Evolutionary conservation across 257 asterid species (phyloP).

Genomic region (Prunella vulgaris): DNA sequence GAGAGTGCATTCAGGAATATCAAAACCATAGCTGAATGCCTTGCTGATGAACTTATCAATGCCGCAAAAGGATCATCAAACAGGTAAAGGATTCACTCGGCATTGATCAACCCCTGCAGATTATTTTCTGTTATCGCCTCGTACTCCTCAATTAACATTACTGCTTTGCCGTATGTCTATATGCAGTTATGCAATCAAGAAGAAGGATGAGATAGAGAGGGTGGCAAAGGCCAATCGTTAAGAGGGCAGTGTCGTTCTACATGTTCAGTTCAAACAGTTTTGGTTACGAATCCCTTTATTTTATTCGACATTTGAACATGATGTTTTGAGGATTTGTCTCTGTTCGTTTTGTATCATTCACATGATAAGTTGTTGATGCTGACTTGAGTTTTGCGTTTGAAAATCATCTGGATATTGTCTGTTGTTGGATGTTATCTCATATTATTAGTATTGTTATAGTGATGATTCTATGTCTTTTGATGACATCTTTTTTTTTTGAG

Average conservation of each 20-base stretch:
- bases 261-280: conserved; percentile 13
- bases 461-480: neutral
- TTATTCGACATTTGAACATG: conserved; percentile 4
- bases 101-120: neutral
- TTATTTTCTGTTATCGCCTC: neutral
- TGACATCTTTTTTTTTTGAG: no score
- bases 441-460: neutral
- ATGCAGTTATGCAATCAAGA: conserved; percentile 68
- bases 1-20: conserved; percentile 78
- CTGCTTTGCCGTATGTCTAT: neutral
- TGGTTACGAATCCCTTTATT: conserved; percentile 1
- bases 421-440: neutral
- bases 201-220: conserved; percentile 77
- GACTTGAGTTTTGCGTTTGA: neutral
- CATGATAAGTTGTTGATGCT: neutral
- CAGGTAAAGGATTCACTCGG: conserved; percentile 28
- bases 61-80: conserved; percentile 85
- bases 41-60: conserved; percentile 81
- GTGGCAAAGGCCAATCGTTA: conserved; percentile 78
- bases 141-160: neutral
- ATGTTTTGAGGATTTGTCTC: neutral
- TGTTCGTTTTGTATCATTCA: neutral
- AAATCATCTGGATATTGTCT: neutral
- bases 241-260: neutral
- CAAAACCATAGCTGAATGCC: conserved; percentile 74